Base-by-base conservation (phyloP, 2,329 filamentous ascomycete species). In the Arthroderma sp. region DNA sequence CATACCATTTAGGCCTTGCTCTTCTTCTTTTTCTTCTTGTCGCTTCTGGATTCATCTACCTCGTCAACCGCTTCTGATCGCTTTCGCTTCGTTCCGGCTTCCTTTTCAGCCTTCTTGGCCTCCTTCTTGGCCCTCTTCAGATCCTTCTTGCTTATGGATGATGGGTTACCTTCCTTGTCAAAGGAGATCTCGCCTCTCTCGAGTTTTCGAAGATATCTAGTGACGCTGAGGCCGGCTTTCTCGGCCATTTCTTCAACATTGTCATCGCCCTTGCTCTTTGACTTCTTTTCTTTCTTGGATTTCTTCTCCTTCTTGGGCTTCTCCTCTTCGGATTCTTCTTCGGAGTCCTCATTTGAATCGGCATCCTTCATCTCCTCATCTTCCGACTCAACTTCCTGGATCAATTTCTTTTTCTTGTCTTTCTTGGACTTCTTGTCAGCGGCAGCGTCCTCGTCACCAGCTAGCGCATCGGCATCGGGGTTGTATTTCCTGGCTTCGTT, bases 401-500 rank as follows among this genome's bases (percentile, higher is more conserved):
- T 69, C 31, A 75, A 70, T 67, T 79, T 73, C 66, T 74, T 59
- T 47, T 69, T 69, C 66, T 78, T 72, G 65, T 73, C 73, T 39
- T 65, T 62, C 61, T 73, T 71, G 66, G 74, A 74, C 21, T 64
- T 65, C 13, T 71, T 64, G 57, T 64, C 64, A 37, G 62, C 68
- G 56, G 69, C 70, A 61, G 74, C 70, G 13, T 81, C 79, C 64
- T 86, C 85, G 65, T 88, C 81, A 52, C 81, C 82, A 60, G 78
- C 78, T 54, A 96, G 76, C 62, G 90, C 91, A 73, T 98, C 93
- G 56, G 89, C 93, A 69, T 97, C 91, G 53, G 83, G 80, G 73
- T 97, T 97, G 80, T 98, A 98, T 74, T 91, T 93, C 69, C 88
- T 82, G 9, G 87, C 87, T 73, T 96, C 89, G 76, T 94, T 95